Conservation (phyloP, 2,329 filamentous ascomycete species). For the Chaetoscypha palmicola region DNA sequence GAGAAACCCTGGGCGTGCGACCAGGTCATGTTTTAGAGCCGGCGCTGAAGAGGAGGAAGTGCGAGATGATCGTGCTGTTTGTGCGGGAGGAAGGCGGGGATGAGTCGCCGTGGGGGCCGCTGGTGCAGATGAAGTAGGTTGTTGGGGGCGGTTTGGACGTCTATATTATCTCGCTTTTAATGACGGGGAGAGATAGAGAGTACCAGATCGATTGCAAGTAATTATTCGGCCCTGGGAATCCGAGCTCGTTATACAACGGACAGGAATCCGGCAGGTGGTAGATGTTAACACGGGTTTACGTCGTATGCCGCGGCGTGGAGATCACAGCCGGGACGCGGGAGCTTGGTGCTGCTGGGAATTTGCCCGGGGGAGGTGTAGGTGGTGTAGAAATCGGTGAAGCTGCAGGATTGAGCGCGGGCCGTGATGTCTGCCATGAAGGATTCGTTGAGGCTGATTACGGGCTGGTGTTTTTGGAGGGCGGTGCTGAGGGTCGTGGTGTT, state of each 20-base stretch:
- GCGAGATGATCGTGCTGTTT: slow-evolving; percentile 53
- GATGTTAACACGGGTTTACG: slow-evolving; percentile 56
- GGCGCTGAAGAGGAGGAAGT: slow-evolving; percentile 55
- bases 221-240: slow-evolving; percentile 41
- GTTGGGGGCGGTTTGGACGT: slow-evolving; percentile 50
- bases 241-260: slow-evolving; percentile 26
- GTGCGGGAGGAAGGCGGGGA: slow-evolving; percentile 43
- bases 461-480: slow-evolving; percentile 43
- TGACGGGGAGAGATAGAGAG: neutral
- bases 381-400: slow-evolving; percentile 43
- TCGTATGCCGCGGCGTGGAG: slow-evolving; percentile 38
- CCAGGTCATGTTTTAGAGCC: slow-evolving; percentile 71
- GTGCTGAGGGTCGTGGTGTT: slow-evolving; percentile 31
- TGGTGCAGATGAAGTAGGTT: slow-evolving; percentile 47
- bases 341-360: slow-evolving; percentile 37
- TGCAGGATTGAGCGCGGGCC: slow-evolving; percentile 39
- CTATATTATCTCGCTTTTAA: slow-evolving; percentile 20
- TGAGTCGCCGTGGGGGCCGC: slow-evolving; percentile 38
- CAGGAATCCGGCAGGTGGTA: slow-evolving; percentile 51
- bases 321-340: slow-evolving; percentile 18
- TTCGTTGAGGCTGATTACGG: slow-evolving; percentile 46
- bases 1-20: slow-evolving; percentile 59
- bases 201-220: slow-evolving; percentile 51
- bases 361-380: slow-evolving; percentile 45
- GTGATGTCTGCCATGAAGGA: slow-evolving; percentile 42